Evolutionary conservation across 306 rosid genomes (phyloP), one percentile per base, ranked within the genome.

Genomic region (Cucurbita ficifolia): DNA sequence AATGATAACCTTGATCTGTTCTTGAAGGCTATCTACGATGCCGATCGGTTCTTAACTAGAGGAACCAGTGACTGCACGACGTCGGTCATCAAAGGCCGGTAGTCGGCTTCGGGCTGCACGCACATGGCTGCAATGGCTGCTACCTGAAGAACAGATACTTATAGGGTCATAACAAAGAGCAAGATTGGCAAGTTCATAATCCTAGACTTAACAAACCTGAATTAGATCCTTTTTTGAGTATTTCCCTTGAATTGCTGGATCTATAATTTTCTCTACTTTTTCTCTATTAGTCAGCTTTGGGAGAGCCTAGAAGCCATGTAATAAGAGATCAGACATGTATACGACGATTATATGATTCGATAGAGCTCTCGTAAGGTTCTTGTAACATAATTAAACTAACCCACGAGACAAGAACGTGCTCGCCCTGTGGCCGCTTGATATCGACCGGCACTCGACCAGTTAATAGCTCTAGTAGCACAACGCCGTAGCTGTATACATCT

Each of bases 121-220:
- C 99, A 95, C 97, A 91, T 86, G 54, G 99, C 99, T 76, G 99
- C 99, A 67, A 95, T 88, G 36, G 99, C 97, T 10, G 97, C 99
- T 72, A 89, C 69, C 97, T 95, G 76, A 13, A 40, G 76, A 13
- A 24, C 75, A 65, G 42, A 69, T 36, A 18, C 16, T 61, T 46
- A 7, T 29, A 50, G 58, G 58, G 46, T 70, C 59, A 36, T 0
- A 16, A 5, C 11, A 65, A 18, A 29, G 4, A 21, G 13, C 4
- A 16, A 50, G 58, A 16, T 48, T 33, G 50, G 29, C 46, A 70
- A 24, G 24, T 24, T 69, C 53, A 45, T 69, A 69, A 69, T 48
- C 19, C 11, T 13, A 17, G 36, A 61, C 19, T 29, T 33, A 74
- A 60, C 54, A 69, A 16, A 95, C 99, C 96, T 95, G 99, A 82